Percentiles rank a stretch among this genome's conserved stretches.
Conservation (phyloP, 1,284 basidiomycete genomes). For the Cutaneotrichosporon spelunceum region DNA sequence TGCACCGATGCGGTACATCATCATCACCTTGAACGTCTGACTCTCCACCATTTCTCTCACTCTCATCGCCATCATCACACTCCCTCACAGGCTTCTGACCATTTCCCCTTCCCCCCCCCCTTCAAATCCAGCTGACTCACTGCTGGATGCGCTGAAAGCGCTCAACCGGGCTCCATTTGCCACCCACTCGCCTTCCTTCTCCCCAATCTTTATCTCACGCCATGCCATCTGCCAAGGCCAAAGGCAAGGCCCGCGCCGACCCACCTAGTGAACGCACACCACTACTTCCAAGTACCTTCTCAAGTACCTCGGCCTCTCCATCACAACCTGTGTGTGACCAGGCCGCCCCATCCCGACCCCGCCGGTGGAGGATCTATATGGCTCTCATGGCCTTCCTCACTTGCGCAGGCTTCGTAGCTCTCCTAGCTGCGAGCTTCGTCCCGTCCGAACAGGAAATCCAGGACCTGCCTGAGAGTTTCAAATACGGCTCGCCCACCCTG, state of each 20-base stretch:
- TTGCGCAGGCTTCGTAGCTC: slow-evolving; percentile 28
- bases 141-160: background rate
- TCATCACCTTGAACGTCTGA: background rate
- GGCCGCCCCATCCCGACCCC: background rate
- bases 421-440: slow-evolving; percentile 38
- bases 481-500: slow-evolving; percentile 21
- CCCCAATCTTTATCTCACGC: background rate
- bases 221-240: slow-evolving; percentile 20
- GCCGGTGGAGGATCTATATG: slow-evolving; percentile 22
- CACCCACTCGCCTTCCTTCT: background rate
- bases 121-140: background rate
- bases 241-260: slow-evolving; percentile 15
- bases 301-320: background rate
- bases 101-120: background rate
- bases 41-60: background rate
- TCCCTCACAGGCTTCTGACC: background rate
- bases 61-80: background rate
- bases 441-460: slow-evolving; percentile 7
- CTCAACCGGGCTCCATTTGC: background rate
- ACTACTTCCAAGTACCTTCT: slow-evolving; percentile 13
- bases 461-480: slow-evolving; percentile 7
- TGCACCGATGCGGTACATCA: background rate
- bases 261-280: slow-evolving; percentile 22
- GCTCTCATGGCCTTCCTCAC: slow-evolving; percentile 32
- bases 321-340: background rate